Evolutionary conservation across 257 asterid genomes (phyloP).

Genomic region (Mitragyna speciosa): DNA sequence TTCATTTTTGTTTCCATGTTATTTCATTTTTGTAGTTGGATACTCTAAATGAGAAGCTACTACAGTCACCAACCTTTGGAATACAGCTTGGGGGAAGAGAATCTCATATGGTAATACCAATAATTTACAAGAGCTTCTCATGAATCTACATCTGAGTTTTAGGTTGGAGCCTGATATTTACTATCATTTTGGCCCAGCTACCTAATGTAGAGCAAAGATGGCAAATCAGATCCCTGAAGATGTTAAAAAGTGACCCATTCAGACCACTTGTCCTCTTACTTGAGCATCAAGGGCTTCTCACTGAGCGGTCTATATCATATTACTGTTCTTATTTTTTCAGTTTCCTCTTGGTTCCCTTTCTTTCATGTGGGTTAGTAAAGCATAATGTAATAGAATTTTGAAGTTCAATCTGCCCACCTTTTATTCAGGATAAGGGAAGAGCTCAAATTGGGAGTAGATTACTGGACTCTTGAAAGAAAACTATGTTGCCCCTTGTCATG

Average conservation of each 20-base stretch:
- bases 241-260: conserved; percentile 56
- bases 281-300: conserved; percentile 58
- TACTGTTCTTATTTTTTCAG: not conserved
- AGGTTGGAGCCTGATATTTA: conserved; percentile 17
- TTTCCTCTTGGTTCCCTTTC: conserved; percentile 3
- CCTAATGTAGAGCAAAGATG: conserved; percentile 38
- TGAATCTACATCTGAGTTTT: conserved; percentile 5
- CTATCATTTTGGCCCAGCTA: conserved; percentile 24
- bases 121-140: conserved; percentile 7
- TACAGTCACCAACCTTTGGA: conserved; percentile 40
- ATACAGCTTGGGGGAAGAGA: conserved; percentile 24
- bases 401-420: conserved; percentile 5
- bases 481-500: conserved; percentile 57
- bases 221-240: conserved; percentile 27
- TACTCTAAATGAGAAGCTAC: conserved; percentile 67
- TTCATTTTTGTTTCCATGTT: conserved; percentile 17
- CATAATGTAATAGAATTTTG: not conserved
- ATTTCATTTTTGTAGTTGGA: conserved; percentile 64
- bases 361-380: not conserved
- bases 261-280: conserved; percentile 65
- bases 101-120: conserved; percentile 36
- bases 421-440: conserved; percentile 64
- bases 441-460: conserved; percentile 65
- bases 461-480: conserved; percentile 91
- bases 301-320: conserved; percentile 50